Evolutionary conservation across 805 yeast species (phyloP).

Genomic region (Zygotorulaspora florentina): DNA sequence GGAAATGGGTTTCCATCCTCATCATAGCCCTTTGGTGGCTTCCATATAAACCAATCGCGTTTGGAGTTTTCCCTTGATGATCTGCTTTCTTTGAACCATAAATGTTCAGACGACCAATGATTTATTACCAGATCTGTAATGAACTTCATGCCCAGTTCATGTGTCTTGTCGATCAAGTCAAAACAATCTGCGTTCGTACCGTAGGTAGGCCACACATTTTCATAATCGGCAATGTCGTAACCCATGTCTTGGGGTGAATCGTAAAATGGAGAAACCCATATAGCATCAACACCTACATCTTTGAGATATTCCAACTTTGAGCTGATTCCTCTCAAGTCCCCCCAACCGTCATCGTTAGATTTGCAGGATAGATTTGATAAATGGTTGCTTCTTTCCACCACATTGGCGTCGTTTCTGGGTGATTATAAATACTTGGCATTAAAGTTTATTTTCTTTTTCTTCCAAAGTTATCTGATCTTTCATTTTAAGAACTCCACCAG

Average conservation of each 20-base stretch:
- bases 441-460: no score
- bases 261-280: slow-evolving; percentile 57
- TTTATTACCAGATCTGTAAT: slow-evolving; percentile 55
- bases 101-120: slow-evolving; percentile 53
- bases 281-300: slow-evolving; percentile 45
- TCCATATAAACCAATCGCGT: slow-evolving; percentile 62
- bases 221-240: slow-evolving; percentile 54
- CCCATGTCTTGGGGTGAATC: slow-evolving; percentile 62
- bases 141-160: slow-evolving; percentile 48
- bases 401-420: slow-evolving; percentile 14
- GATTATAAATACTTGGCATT: slow-evolving; percentile 5
- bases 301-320: slow-evolving; percentile 49
- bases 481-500: no score
- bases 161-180: slow-evolving; percentile 43
- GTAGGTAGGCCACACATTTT: slow-evolving; percentile 48
- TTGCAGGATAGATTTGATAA: slow-evolving; percentile 60
- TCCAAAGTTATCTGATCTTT: no score
- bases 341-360: slow-evolving; percentile 56
- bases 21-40: slow-evolving; percentile 44
- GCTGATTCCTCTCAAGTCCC: slow-evolving; percentile 53
- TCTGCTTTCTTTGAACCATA: slow-evolving; percentile 55
- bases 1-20: slow-evolving; percentile 47
- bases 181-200: slow-evolving; percentile 54
- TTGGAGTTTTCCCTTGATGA: slow-evolving; percentile 48
- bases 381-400: slow-evolving; percentile 60